These are phyloP conservation scores for Usnea hakonensis DNA, from an alignment of 495 filamentous ascomycete genomes.

Conservation along the genomic window DNA sequence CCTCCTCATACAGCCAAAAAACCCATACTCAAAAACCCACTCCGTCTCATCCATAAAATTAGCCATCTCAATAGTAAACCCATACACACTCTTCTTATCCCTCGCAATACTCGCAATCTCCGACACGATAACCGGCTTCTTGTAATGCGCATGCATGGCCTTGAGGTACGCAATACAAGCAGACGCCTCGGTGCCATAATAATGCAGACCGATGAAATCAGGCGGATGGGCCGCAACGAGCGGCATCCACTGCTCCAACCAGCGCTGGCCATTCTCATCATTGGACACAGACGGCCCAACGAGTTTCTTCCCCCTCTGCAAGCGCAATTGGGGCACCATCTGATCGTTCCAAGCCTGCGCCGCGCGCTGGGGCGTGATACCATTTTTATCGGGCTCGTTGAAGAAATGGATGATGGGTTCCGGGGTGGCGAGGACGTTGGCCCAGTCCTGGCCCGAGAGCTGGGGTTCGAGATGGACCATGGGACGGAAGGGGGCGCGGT, in stretches of 20 bases:
- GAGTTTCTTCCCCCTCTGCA: constrained; percentile 36
- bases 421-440: constrained; percentile 25
- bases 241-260: constrained; percentile 40
- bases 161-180: constrained; percentile 31
- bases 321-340: constrained; percentile 32
- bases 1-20: constrained; percentile 40
- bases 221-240: constrained; percentile 30
- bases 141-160: constrained; percentile 34
- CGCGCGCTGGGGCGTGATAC: constrained; percentile 34
- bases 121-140: constrained; percentile 31
- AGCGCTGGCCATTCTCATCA: constrained; percentile 33
- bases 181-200: constrained; percentile 34
- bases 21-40: constrained; percentile 41
- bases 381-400: constrained; percentile 41
- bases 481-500: constrained; percentile 36
- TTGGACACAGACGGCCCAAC: constrained; percentile 32
- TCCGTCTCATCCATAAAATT: constrained; percentile 40
- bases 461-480: constrained; percentile 35
- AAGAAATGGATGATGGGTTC: constrained; percentile 36
- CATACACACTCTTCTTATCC: constrained; percentile 30
- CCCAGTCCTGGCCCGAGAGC: constrained; percentile 37
- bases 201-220: constrained; percentile 41
- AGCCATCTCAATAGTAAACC: constrained; percentile 35
- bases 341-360: constrained; percentile 35
- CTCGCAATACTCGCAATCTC: constrained; percentile 40